phyloP scores from a whole-genome alignment of 495 filamentous ascomycete genomes.

The Neurospora tetraspora region DNA sequence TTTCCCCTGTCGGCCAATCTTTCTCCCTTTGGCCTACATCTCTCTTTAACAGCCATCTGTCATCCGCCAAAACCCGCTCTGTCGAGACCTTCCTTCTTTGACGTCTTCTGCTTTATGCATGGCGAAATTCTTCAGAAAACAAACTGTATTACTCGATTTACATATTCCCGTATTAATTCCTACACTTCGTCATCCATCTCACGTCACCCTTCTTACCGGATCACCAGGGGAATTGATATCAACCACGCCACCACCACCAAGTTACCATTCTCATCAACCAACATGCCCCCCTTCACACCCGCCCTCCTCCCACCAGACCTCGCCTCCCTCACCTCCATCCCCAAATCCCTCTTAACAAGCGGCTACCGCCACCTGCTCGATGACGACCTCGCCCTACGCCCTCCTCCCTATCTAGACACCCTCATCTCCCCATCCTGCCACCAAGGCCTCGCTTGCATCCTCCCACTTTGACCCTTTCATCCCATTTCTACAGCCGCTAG shows the following conservation, averaged over 20 bases:
- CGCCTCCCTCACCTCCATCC: not conserved
- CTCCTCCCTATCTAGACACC: not conserved
- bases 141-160: not conserved
- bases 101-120: too few relatives aligned
- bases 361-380: not conserved
- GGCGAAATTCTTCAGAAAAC: too few relatives aligned
- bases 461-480: not conserved
- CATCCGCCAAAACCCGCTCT: too few relatives aligned
- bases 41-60: too few relatives aligned
- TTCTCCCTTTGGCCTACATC: too few relatives aligned
- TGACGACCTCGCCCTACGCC: not conserved
- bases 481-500: not conserved
- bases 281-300: not conserved
- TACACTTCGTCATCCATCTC: not conserved
- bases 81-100: too few relatives aligned
- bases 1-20: too few relatives aligned
- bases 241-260: too few relatives aligned
- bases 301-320: not conserved
- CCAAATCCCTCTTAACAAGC: not conserved
- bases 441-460: not conserved
- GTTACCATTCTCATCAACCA: not conserved
- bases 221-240: too few relatives aligned
- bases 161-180: not conserved
- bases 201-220: not conserved
- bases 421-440: not conserved